Conservation (phyloP, 208 protist species). For the Strigomonas culicis region DNA sequence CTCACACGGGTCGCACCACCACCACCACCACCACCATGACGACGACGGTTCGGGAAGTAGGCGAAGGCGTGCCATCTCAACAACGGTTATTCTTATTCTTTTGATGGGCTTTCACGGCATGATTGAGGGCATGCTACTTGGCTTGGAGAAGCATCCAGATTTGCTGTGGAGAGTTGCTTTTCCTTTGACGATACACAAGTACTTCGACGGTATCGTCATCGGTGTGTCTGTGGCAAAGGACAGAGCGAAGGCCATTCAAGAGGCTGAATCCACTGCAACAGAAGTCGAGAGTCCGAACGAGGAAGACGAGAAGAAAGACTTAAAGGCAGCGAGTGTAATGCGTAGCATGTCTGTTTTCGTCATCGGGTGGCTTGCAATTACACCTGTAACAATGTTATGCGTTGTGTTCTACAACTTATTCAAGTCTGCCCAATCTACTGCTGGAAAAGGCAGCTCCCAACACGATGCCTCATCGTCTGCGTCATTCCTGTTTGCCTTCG, state of each 20-base stretch:
- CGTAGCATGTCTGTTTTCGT: conserved; percentile 6
- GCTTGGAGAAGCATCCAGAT: conserved; percentile 26
- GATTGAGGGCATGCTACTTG: conserved; percentile 62
- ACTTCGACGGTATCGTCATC: conserved; percentile 73
- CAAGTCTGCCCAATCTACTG: too few relatives aligned
- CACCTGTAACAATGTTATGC: conserved; percentile 33
- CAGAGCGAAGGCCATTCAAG: conserved; percentile 2
- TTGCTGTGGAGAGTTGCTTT: conserved; percentile 35
- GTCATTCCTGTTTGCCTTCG: background rate
- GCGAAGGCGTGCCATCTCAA: conserved; percentile 10
- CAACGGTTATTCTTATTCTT: conserved; percentile 33
- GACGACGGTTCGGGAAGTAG: conserved; percentile 1
- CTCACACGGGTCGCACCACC: conserved; percentile 17
- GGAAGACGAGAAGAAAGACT: background rate
- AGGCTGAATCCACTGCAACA: background rate
- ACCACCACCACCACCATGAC: conserved; percentile 5
- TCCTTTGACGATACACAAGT: conserved; percentile 57
- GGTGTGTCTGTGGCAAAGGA: conserved; percentile 66
- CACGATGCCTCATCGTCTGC: background rate
- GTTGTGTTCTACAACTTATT: conserved; percentile 10
- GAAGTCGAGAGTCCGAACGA: background rate
- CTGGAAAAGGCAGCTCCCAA: background rate
- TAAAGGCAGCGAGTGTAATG: background rate
- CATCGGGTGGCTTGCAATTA: conserved; percentile 40
- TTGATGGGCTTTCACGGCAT: conserved; percentile 72